Conservation (phyloP, 331 rosid species). For the Cydonia oblonga region DNA sequence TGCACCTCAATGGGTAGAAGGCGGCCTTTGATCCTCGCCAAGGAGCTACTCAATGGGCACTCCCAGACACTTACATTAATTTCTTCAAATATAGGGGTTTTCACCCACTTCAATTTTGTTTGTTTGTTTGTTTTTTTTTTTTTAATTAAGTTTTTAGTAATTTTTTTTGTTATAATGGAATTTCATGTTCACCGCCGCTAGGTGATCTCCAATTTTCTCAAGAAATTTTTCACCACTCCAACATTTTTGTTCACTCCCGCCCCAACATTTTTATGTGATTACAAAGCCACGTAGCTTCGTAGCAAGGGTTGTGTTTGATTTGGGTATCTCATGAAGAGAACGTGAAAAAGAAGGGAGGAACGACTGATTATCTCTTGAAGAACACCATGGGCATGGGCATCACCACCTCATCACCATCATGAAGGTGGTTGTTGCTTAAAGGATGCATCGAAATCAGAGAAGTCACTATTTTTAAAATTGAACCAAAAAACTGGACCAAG, state of each 20-base stretch:
- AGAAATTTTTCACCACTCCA: neutral
- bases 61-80: neutral
- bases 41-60: too few species aligned
- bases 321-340: neutral
- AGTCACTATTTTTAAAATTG: fast-evolving
- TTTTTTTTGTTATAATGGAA: neutral
- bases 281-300: neutral
- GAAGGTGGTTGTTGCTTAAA: neutral
- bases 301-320: neutral
- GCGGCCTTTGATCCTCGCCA: too few species aligned
- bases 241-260: neutral
- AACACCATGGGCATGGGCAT: too few species aligned
- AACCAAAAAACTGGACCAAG: neutral
- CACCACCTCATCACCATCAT: too few species aligned
- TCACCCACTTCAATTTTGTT: neutral
- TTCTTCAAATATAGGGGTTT: neutral
- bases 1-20: too few species aligned
- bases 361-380: too few species aligned
- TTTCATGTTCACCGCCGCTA: fast-evolving
- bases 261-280: neutral
- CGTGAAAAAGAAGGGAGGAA: too few species aligned
- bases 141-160: too few species aligned
- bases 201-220: neutral
- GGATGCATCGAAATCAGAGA: neutral
- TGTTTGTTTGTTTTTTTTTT: too few species aligned